phyloP scores from a whole-genome alignment of 768 basidiomycete genomes.

The Lentinus tigrinus region DNA sequence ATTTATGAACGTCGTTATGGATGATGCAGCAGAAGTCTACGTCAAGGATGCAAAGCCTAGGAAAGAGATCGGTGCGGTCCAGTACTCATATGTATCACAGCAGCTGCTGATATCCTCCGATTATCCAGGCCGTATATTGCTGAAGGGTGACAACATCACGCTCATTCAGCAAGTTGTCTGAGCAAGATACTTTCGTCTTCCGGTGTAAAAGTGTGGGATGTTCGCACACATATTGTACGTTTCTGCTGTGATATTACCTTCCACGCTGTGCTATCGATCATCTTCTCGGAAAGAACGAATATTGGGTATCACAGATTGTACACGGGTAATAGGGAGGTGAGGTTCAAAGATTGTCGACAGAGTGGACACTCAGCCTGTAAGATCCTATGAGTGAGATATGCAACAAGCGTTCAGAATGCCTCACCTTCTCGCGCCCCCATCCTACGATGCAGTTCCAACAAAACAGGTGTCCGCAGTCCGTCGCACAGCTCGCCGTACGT shows the following conservation, averaged over 20 bases:
- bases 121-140: slow-evolving; percentile 79
- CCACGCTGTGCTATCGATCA: slow-evolving; percentile 18
- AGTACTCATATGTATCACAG: slow-evolving; percentile 23
- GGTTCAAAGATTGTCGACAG: slow-evolving; percentile 73
- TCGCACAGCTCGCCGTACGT: slow-evolving; percentile 76
- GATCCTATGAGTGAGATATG: not conserved
- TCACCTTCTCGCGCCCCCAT: slow-evolving; percentile 86
- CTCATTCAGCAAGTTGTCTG: slow-evolving; percentile 74
- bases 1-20: slow-evolving; percentile 98
- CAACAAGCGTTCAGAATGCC: not conserved
- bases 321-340: slow-evolving; percentile 72
- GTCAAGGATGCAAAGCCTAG: slow-evolving; percentile 87
- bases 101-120: slow-evolving; percentile 1
- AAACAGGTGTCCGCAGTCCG: slow-evolving; percentile 88
- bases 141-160: slow-evolving; percentile 99
- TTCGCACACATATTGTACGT: slow-evolving; percentile 19
- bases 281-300: not conserved
- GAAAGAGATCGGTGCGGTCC: slow-evolving; percentile 79
- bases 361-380: slow-evolving; percentile 82
- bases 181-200: slow-evolving; percentile 1
- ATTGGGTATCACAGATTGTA: slow-evolving; percentile 65
- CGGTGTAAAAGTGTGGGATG: slow-evolving; percentile 21
- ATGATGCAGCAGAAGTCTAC: slow-evolving; percentile 90
- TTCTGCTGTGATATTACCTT: slow-evolving; percentile 22
- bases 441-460: slow-evolving; percentile 89